Conservation (phyloP, 2,329 filamentous ascomycete species). For the Cordyceps cateniannulata region DNA sequence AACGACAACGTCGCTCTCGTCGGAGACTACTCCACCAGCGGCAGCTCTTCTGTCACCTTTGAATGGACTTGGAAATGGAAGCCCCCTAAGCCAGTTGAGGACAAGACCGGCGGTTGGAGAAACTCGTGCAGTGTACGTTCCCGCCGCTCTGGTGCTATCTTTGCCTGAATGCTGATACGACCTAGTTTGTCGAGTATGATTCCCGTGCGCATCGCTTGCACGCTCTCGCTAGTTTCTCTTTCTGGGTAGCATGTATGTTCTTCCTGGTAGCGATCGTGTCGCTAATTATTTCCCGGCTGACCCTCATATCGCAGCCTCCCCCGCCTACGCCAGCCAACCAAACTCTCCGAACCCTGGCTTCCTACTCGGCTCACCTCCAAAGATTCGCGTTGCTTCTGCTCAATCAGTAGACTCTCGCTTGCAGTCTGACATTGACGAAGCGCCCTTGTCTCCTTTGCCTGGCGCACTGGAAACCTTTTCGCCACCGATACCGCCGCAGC, state of each 20-base stretch:
- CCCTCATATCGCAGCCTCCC: conserved; percentile 32
- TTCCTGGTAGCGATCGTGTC: not conserved
- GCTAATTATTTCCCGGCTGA: not conserved
- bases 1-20: conserved; percentile 93
- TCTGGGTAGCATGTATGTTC: conserved; percentile 78
- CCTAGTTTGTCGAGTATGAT: conserved; percentile 91
- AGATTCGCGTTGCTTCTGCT: conserved; percentile 75
- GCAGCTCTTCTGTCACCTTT: conserved; percentile 78
- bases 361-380: conserved; percentile 64
- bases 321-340: conserved; percentile 46
- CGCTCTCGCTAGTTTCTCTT: conserved; percentile 86
- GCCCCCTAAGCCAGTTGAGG: conserved; percentile 74
- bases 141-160: not conserved
- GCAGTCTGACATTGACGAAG: conserved; percentile 63
- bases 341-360: conserved; percentile 66
- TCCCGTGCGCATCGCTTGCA: conserved; percentile 83
- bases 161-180: conserved; percentile 19
- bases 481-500: conserved; percentile 19
- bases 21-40: conserved; percentile 82
- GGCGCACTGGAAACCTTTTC: conserved; percentile 29
- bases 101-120: conserved; percentile 86
- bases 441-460: conserved; percentile 44
- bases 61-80: conserved; percentile 98
- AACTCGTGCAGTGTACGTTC: conserved; percentile 78
- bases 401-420: conserved; percentile 81